Conservation (phyloP, 192 early-diverging fungal genomes). For the Coemansia sp. region DNA sequence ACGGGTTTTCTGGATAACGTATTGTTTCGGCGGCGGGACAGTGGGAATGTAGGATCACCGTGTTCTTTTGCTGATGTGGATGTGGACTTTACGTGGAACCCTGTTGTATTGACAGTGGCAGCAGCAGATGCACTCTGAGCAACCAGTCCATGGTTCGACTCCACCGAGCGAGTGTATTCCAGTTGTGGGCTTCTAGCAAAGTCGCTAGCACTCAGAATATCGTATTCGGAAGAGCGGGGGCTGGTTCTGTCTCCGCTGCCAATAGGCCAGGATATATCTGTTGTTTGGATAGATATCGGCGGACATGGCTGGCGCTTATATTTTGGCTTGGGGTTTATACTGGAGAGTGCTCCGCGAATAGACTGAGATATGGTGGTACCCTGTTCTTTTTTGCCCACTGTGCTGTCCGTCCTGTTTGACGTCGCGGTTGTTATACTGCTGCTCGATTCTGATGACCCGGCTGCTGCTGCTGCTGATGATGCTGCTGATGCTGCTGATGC, state of each 20-base stretch:
- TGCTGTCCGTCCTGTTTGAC: background rate
- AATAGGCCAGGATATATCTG: constrained; percentile 48
- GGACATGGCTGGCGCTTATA: constrained; percentile 33
- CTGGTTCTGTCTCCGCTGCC: constrained; percentile 38
- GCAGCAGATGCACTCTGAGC: constrained; percentile 1
- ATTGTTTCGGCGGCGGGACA: constrained; percentile 24
- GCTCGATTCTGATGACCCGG: background rate
- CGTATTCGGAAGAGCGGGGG: constrained; percentile 29
- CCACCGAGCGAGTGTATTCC: background rate
- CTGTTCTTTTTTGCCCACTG: background rate
- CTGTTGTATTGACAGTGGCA: too few relatives aligned
- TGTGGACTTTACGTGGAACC: background rate
- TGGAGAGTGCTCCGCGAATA: constrained; percentile 13
- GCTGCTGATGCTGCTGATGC: constrained; percentile 11
- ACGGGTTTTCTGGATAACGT: constrained; percentile 17
- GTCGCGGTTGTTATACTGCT: background rate
- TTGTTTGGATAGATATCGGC: constrained; percentile 41
- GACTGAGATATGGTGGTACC: background rate
- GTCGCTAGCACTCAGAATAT: constrained; percentile 30
- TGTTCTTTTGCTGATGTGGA: constrained; percentile 2
- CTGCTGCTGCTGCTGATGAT: constrained; percentile 2
- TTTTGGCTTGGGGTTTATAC: constrained; percentile 16
- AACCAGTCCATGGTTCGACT: background rate
- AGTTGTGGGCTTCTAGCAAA: constrained; percentile 11
- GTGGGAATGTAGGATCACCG: constrained; percentile 18